Evolutionary conservation across 2,329 filamentous ascomycete genomes (phyloP), one percentile per base, ranked within the genome.

Genomic region (Trichoderma guizhouense): DNA sequence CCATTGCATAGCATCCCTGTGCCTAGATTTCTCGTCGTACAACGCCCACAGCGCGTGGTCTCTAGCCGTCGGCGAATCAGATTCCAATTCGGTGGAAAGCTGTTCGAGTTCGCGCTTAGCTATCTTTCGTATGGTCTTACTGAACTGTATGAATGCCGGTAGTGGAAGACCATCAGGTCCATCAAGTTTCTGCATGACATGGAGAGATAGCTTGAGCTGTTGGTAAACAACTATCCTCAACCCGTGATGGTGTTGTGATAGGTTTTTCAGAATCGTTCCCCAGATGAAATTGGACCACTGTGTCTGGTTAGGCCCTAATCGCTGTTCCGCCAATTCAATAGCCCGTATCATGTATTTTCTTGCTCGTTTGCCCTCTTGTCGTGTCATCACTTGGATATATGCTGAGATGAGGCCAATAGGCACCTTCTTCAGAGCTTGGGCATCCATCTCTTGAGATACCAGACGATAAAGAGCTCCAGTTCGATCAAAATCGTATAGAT

Each of bases 401-500:
- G 87, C 85, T 7, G 81, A 79, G 71, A 91, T 84, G 1, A 86
- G 71, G 1, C 76, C 72, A n/a, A 79, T 74, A 1, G 77, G 77
- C 7, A 81, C 74, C 12, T 69, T 55, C 39, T 72, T 77, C 11
- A 83, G 60, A 14, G 61, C 61, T 7, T 74, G 69, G 5, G 74
- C 68, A 30, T 78, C 74, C 30, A 80, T 78, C 7, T 76, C 73
- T 7, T 76, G 71, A 2, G 73, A 68, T 9, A 76, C 65, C 30
- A 82, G 67, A 43, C 68, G 73, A 18, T 66, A 69, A 11, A 72
- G 43, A n/a, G 43, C 57, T 8, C 63, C 28, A 11, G 69, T 66
- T 32, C 73, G 74, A 3, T 75, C 73, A 73, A 84, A 84, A 71
- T 88, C 86, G 8, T 75, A 75, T 21, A 91, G 79, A 78, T 89